These are phyloP conservation scores for Jackrogersella multiformis DNA, from an alignment of 495 filamentous ascomycete genomes.

Conservation along the genomic window DNA sequence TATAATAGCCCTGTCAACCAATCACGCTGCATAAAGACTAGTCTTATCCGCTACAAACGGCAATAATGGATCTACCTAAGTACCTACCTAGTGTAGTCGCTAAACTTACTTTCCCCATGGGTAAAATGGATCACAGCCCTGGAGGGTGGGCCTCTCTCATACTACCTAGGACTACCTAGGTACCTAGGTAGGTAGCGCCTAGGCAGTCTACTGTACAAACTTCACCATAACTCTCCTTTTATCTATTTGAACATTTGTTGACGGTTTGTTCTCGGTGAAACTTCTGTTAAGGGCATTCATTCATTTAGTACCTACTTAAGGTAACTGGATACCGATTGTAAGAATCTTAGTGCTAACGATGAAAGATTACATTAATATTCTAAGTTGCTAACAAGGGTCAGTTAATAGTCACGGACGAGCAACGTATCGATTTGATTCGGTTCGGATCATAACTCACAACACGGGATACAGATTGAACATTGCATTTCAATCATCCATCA, in stretches of 20 bases:
- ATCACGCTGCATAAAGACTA: constrained; percentile 17
- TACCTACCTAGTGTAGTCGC: constrained; percentile 21
- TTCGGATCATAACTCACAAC: not conserved
- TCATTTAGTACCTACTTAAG: no score
- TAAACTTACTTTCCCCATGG: constrained; percentile 12
- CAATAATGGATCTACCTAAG: no score
- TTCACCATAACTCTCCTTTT: no score
- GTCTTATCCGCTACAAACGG: constrained; percentile 39
- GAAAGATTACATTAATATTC: no score
- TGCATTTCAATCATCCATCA: not conserved
- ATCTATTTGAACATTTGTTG: not conserved
- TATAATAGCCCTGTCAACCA: constrained; percentile 9
- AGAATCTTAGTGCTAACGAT: no score
- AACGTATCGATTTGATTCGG: not conserved
- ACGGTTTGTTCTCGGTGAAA: not conserved
- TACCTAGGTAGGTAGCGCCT: no score
- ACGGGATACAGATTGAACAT: not conserved
- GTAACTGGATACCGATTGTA: no score
- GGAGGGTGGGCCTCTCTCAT: not conserved
- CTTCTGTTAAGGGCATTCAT: not conserved
- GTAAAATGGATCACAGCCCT: not conserved
- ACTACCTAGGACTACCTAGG: not conserved
- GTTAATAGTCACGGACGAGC: no score
- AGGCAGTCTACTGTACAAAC: no score
- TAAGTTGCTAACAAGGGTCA: no score